Percentiles rank a stretch among this genome's conserved stretches.
phyloP scores from a whole-genome alignment of 2,329 filamentous ascomycete species.

The Claviceps purpurea region DNA sequence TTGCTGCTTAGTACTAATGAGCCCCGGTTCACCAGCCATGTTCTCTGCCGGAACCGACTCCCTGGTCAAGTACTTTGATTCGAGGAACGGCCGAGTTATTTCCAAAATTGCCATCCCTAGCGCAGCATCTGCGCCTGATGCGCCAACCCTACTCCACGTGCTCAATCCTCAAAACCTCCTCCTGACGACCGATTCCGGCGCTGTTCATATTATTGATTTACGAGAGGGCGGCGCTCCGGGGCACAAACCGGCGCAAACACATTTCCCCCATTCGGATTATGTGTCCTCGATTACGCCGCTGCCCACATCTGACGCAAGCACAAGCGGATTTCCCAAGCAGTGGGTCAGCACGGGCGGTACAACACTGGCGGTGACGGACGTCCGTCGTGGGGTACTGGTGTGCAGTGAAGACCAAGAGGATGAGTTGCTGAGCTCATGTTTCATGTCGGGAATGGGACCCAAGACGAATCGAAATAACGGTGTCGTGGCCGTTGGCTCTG shows the following conservation, averaged over 20 bases:
- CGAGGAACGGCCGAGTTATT: conserved; percentile 51
- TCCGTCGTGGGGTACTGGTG: conserved; percentile 73
- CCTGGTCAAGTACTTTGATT: conserved; percentile 44
- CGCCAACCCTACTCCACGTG: conserved; percentile 68
- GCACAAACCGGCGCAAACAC: conserved; percentile 60
- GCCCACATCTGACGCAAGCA: conserved; percentile 66
- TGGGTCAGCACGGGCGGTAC: conserved; percentile 90
- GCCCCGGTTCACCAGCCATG: conserved; percentile 25
- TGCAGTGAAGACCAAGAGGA: conserved; percentile 92
- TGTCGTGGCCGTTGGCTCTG: conserved; percentile 61
- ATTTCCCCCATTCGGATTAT: conserved; percentile 84
- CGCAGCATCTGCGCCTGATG: conserved; percentile 42
- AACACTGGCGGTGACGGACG: conserved; percentile 79
- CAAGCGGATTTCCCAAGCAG: conserved; percentile 82
- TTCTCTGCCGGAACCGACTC: conserved; percentile 52
- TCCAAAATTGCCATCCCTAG: conserved; percentile 71
- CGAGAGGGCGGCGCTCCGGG: conserved; percentile 42
- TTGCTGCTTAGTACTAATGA: neutral
- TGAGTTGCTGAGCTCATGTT: conserved; percentile 69
- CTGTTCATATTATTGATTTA: conserved; percentile 77
- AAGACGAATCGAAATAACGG: conserved; percentile 54
- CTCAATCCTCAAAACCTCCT: conserved; percentile 82
- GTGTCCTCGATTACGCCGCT: conserved; percentile 78
- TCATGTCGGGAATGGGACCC: conserved; percentile 63
- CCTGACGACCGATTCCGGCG: conserved; percentile 79